Evolutionary conservation across 148 eudicot species (phyloP).

Genomic region (Camellia sinensis): DNA sequence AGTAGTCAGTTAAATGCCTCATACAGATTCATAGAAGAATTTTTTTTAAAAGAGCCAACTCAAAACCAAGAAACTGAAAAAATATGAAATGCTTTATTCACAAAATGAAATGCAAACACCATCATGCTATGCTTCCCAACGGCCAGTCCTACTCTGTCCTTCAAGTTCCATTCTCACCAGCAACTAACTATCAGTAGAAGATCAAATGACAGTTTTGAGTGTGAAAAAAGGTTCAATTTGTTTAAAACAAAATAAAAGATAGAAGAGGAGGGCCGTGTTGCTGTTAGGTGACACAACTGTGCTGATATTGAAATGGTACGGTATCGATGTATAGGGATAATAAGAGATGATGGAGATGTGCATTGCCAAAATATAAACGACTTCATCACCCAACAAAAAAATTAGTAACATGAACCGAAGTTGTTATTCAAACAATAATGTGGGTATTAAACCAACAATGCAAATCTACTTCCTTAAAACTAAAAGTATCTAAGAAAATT

Average conservation of each 20-base stretch:
- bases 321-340: no score
- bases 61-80: not conserved
- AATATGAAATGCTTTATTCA: not conserved
- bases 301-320: not conserved
- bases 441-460: not conserved
- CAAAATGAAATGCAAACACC: not conserved
- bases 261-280: not conserved
- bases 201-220: not conserved
- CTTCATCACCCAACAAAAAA: not conserved
- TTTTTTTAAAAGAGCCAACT: not conserved
- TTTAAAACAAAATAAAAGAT: not conserved
- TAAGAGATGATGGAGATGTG: not conserved
- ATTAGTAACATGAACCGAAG: not conserved
- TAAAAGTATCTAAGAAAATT: no score
- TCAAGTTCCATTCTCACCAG: not conserved
- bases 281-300: not conserved
- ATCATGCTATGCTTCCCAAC: not conserved
- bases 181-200: not conserved
- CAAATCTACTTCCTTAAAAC: not conserved
- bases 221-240: not conserved
- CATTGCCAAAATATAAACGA: not conserved
- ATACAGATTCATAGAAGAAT: not conserved
- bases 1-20: not conserved
- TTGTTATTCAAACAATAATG: not conserved
- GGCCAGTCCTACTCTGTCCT: not conserved